Conservation (phyloP, 2,329 filamentous ascomycete species). For the Penicillium occitanis region DNA sequence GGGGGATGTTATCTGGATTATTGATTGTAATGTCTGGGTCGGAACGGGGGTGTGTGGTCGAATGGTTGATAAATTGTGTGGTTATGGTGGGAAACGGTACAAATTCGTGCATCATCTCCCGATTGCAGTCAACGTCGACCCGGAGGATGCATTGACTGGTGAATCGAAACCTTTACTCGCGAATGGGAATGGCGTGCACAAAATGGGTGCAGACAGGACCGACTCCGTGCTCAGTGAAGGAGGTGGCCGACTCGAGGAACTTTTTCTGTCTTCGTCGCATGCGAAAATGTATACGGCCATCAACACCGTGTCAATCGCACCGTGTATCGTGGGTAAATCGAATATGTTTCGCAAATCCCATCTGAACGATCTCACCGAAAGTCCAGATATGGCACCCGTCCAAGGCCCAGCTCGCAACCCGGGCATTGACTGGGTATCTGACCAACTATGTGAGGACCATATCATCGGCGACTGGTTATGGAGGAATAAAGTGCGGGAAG, state of each 20-base stretch:
- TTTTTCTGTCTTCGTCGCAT: constrained; percentile 90
- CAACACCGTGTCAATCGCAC: constrained; percentile 85
- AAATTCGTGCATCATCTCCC: constrained; percentile 97
- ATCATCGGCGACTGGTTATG: constrained; percentile 90
- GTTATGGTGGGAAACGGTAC: constrained; percentile 60
- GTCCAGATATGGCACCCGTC: constrained; percentile 45
- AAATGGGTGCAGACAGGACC: constrained; percentile 22
- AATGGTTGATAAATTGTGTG: constrained; percentile 85
- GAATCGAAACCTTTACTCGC: constrained; percentile 32
- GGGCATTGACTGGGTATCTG: constrained; percentile 89
- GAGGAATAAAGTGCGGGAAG: constrained; percentile 51
- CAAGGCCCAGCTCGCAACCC: constrained; percentile 41
- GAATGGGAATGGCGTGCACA: constrained; percentile 18
- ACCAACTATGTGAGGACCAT: constrained; percentile 97
- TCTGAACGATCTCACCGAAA: constrained; percentile 67
- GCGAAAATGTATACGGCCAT: constrained; percentile 98
- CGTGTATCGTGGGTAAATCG: constrained; percentile 93
- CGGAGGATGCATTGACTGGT: constrained; percentile 27
- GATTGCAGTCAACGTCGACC: constrained; percentile 72
- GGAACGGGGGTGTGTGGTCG: constrained; percentile 73
- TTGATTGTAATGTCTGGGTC: constrained; percentile 97
- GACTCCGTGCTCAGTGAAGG: constrained; percentile 46
- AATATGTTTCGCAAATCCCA: constrained; percentile 98
- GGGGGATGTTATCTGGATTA: constrained; percentile 86
- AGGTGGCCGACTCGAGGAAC: constrained; percentile 85